Conservation (phyloP, 2,329 filamentous ascomycete genomes). For the Fusarium sp. region DNA sequence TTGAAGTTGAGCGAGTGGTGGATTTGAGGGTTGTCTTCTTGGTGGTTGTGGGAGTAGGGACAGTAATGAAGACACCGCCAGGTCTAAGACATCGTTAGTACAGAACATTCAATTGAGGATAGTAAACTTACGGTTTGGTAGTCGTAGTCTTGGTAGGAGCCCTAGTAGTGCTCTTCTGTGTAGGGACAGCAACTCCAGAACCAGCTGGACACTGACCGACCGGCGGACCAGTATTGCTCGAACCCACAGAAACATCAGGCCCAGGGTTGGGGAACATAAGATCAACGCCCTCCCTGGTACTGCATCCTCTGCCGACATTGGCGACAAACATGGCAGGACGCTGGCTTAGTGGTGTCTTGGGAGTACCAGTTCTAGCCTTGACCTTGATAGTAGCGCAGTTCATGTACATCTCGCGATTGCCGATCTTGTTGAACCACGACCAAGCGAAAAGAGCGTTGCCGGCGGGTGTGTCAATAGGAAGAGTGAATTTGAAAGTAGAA, state of each 20-base stretch:
- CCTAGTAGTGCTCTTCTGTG: slow-evolving; percentile 15
- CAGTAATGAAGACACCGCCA: slow-evolving; percentile 27
- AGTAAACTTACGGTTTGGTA: slow-evolving; percentile 18
- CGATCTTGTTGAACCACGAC: slow-evolving; percentile 81
- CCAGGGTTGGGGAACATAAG: slow-evolving; percentile 72
- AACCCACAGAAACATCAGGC: slow-evolving; percentile 53
- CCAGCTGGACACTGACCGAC: slow-evolving; percentile 34
- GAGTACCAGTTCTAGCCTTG: slow-evolving; percentile 50
- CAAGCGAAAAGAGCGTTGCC: slow-evolving; percentile 77
- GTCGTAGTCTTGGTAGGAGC: slow-evolving; percentile 20
- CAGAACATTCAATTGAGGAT: background rate
- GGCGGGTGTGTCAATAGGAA: slow-evolving; percentile 61
- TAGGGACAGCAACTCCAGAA: slow-evolving; percentile 37
- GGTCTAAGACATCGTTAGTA: background rate
- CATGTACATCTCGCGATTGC: slow-evolving; percentile 88
- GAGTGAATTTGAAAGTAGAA: slow-evolving; percentile 70
- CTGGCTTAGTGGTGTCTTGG: slow-evolving; percentile 56
- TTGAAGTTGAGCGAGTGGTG: slow-evolving; percentile 26
- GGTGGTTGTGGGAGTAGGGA: slow-evolving; percentile 1
- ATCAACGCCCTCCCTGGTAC: slow-evolving; percentile 61
- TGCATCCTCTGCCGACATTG: slow-evolving; percentile 65
- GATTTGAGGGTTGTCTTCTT: slow-evolving; percentile 31
- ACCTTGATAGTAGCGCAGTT: slow-evolving; percentile 80
- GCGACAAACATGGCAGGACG: slow-evolving; percentile 78
- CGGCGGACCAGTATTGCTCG: slow-evolving; percentile 47